Percentiles rank a stretch among this genome's conserved stretches.
phyloP scores from a whole-genome alignment of 2,329 filamentous ascomycete genomes.

The Zasmidium cellare region DNA sequence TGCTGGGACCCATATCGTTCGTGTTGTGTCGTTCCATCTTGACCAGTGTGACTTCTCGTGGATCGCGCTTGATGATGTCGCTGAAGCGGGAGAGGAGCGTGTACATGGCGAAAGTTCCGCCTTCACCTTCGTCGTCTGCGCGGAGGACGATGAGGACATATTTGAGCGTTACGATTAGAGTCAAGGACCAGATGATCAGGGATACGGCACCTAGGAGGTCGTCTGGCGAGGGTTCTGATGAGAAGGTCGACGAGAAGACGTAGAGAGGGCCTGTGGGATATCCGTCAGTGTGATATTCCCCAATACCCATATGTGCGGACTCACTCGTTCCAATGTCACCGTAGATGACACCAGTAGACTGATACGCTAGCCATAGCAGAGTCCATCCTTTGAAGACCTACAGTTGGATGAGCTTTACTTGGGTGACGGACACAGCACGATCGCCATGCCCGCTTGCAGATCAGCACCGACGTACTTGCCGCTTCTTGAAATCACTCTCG shows the following conservation, averaged over 20 bases:
- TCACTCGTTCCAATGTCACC: constrained; percentile 59
- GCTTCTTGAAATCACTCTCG: constrained; percentile 15
- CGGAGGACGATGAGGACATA: constrained; percentile 65
- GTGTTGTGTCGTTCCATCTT: constrained; percentile 61
- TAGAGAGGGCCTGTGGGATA: constrained; percentile 67
- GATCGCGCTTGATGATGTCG: constrained; percentile 61
- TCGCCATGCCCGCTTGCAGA: constrained; percentile 1
- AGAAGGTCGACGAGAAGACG: constrained; percentile 67
- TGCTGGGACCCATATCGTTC: constrained; percentile 54
- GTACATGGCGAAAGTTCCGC: constrained; percentile 69
- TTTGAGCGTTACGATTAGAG: constrained; percentile 68
- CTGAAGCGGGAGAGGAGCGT: constrained; percentile 62
- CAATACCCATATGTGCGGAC: no score
- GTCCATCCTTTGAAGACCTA: constrained; percentile 33
- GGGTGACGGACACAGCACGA: constrained; percentile 3
- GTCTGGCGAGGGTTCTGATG: constrained; percentile 49
- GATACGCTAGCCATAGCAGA: constrained; percentile 57
- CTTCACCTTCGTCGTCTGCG: constrained; percentile 70
- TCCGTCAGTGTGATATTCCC: no score
- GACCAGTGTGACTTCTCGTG: constrained; percentile 53
- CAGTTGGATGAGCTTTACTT: constrained; percentile 13
- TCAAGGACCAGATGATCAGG: constrained; percentile 68
- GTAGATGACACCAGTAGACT: constrained; percentile 67
- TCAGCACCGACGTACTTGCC: constrained; percentile 13
- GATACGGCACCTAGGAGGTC: constrained; percentile 66